A percentile compares a stretch with the other conserved stretches of the same genome.
Evolutionary conservation across 805 yeast genomes (phyloP).

Genomic region (Priceomyces carsonii): DNA sequence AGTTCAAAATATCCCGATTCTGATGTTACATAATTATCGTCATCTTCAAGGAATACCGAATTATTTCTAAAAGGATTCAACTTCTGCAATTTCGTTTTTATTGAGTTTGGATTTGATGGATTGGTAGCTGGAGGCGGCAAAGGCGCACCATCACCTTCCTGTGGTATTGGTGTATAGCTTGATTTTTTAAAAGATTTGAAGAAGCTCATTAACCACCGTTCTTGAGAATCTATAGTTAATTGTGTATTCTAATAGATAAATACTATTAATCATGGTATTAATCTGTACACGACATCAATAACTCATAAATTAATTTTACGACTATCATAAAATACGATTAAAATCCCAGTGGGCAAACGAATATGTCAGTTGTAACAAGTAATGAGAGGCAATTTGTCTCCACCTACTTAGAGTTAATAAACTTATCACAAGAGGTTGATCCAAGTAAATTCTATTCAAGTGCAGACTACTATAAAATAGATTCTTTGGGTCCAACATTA

Average conservation of each 20-base stretch:
- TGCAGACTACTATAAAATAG: slow-evolving; percentile 26
- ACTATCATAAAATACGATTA: too few relatives aligned
- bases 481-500: slow-evolving; percentile 47
- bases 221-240: too few relatives aligned
- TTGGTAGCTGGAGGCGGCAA: slow-evolving; percentile 42
- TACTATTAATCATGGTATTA: too few relatives aligned
- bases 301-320: too few relatives aligned
- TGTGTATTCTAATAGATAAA: too few relatives aligned
- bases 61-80: slow-evolving; percentile 41
- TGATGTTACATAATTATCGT: slow-evolving; percentile 42
- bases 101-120: slow-evolving; percentile 17
- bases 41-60: slow-evolving; percentile 42
- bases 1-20: slow-evolving; percentile 46
- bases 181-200: slow-evolving; percentile 31
- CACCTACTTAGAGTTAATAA: slow-evolving; percentile 50
- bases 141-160: slow-evolving; percentile 33
- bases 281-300: too few relatives aligned
- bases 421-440: slow-evolving; percentile 41
- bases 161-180: slow-evolving; percentile 31
- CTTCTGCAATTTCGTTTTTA: slow-evolving; percentile 30
- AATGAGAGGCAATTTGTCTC: slow-evolving; percentile 48
- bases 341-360: too few relatives aligned
- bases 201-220: slow-evolving; percentile 46
- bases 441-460: slow-evolving; percentile 33
- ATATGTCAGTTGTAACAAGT: slow-evolving; percentile 8